Base-by-base conservation (phyloP, 163 green algal species). In the Scenedesmus sp. region DNA sequence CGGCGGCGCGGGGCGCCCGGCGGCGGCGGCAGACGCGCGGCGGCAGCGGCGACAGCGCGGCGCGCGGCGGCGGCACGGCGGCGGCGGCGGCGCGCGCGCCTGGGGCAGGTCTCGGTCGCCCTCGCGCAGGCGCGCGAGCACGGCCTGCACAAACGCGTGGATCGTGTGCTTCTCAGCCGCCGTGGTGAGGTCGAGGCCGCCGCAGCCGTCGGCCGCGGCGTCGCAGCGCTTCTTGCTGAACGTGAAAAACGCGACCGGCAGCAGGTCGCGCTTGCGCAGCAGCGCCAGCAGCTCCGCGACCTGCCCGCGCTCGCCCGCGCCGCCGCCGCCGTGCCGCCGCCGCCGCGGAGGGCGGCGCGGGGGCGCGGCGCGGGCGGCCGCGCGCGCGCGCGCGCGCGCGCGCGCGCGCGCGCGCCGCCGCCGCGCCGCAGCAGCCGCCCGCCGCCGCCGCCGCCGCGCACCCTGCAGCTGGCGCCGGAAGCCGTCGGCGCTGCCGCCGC, bases 151-250 rank as follows among this genome's bases (percentile, higher is more conserved):
- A 75, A 95, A 95, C 22, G 83, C 60, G 77, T 96, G 92, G 34
- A 97, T 94, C 54, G 94, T 89, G 47, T 87, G 85, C 88, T 97
- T 97, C 80, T 99, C 95, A 1, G 65, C 57, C 0, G 79, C 83
- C 1, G 80, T 91, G 22, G 88, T 95, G 2, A 98, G 78, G 86
- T 99, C 94, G 70, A 97, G 75, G 2, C 72, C 83, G 20, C 83
- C 80, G 31, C 90, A 79, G 10, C 65, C 69, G 36, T 85, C 65
- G 22, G 84, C 83, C 3, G 63, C 45, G 2, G 79, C 72, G 39
- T 94, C 91, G 62, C 91, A 95, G 34, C 87, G 70, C 84, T 94
- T 95, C 83, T 97, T 97, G 70, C 83, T 94, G 84, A 99, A 99
- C 60, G 83, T 91, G 85, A 99, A 99, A 34, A 96, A 84, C 29